Conservation (phyloP, 2,329 filamentous ascomycete species). For the Hymenoscyphus scutula region DNA sequence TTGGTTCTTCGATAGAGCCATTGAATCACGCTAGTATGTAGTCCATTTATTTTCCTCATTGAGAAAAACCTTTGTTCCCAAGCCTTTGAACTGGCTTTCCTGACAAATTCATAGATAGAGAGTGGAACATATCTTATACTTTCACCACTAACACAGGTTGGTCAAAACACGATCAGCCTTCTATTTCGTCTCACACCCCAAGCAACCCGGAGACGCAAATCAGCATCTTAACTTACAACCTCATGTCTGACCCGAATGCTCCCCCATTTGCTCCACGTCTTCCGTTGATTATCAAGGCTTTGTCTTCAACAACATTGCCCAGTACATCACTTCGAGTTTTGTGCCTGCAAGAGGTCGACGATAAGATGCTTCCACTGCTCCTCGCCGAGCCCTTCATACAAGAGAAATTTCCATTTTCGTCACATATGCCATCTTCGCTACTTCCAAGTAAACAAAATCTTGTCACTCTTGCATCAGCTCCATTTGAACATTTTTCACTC, state of each 20-base stretch:
- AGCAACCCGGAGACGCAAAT: no score
- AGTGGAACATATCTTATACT: no score
- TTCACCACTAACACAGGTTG: no score
- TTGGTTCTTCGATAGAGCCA: not conserved
- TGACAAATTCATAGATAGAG: no score
- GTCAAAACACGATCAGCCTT: no score
- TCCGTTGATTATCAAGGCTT: slow-evolving; percentile 37
- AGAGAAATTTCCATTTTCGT: slow-evolving; percentile 37
- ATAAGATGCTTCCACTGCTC: slow-evolving; percentile 58
- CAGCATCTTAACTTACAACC: slow-evolving; percentile 40
- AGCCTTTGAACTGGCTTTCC: no score
- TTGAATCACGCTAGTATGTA: no score
- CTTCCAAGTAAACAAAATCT: slow-evolving; percentile 60
- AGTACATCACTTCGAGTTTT: slow-evolving; percentile 35
- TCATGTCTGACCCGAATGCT: slow-evolving; percentile 41
- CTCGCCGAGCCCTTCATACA: slow-evolving; percentile 50
- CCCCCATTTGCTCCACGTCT: slow-evolving; percentile 39
- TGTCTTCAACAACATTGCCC: slow-evolving; percentile 28
- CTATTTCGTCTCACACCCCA: no score
- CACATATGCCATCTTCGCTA: slow-evolving; percentile 17
- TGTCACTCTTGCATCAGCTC: slow-evolving; percentile 55
- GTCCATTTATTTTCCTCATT: no score
- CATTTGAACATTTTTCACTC: slow-evolving; percentile 55
- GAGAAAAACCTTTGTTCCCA: no score
- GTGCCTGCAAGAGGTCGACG: slow-evolving; percentile 61